Evolutionary conservation across 306 rosid species (phyloP).

Genomic region (Prunus davidiana): DNA sequence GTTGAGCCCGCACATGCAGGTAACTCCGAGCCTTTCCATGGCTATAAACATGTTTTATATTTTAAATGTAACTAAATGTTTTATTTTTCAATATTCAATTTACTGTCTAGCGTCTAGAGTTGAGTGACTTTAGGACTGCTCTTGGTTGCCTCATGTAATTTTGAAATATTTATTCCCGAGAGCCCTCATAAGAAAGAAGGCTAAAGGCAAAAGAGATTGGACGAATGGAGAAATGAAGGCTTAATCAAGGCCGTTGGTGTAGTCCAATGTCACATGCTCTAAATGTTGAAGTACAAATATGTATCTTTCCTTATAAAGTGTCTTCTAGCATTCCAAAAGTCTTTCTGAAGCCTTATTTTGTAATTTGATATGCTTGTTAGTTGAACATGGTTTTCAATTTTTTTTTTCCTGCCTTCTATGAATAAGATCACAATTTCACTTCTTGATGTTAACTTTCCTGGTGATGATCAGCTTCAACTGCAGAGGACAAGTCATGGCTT

Average conservation of each 20-base stretch:
- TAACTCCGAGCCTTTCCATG: constrained; percentile 7
- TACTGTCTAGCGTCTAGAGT: not conserved
- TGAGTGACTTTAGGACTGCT: not conserved
- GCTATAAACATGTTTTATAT: not conserved
- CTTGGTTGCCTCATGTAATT: not conserved
- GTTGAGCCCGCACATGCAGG: constrained; percentile 47
- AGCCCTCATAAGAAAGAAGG: not conserved
- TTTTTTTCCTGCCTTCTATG: not conserved
- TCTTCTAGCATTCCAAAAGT: not conserved
- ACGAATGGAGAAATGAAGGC: not conserved
- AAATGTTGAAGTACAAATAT: too few species aligned
- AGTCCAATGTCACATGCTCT: not conserved
- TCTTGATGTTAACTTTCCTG: not conserved
- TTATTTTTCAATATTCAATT: not conserved
- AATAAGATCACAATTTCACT: not conserved
- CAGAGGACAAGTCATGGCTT: constrained; percentile 53
- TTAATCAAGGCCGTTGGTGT: not conserved
- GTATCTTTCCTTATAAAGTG: too few species aligned
- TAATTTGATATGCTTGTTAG: not conserved
- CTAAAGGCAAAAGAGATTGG: not conserved
- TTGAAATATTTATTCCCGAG: not conserved
- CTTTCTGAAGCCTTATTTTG: not conserved
- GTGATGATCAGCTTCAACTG: constrained; percentile 20
- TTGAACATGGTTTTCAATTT: not conserved
- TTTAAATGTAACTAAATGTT: not conserved